A percentile compares a stretch with the other conserved stretches of the same genome.
Conservation (phyloP, 441 rosid genomes). For the Bruguiera hainesii region DNA sequence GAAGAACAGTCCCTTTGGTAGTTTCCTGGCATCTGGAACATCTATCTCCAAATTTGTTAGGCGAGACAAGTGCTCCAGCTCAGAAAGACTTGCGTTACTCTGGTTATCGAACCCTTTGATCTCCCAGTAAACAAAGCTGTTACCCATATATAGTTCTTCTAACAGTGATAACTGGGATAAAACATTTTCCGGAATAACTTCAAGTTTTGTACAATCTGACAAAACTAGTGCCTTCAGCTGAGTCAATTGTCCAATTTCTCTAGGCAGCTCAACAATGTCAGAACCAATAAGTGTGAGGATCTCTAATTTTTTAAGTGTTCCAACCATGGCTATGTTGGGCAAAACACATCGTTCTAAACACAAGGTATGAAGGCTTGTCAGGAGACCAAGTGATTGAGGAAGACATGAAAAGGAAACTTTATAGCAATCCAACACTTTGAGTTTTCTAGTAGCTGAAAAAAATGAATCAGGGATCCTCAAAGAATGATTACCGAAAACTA, state of each 20-base stretch:
- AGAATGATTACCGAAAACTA: accelerated
- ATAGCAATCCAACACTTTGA: constrained; percentile 18
- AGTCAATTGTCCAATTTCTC: constrained; percentile 7
- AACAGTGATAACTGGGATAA: constrained; percentile 12
- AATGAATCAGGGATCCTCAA: background rate
- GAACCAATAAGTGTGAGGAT: background rate
- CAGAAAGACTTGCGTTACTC: no score
- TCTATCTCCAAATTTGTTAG: no score
- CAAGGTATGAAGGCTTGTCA: constrained; percentile 21
- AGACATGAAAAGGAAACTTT: background rate
- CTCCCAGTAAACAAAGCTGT: constrained; percentile 11
- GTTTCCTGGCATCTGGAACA: no score
- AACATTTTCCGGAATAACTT: constrained; percentile 11
- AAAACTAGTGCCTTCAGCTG: constrained; percentile 15
- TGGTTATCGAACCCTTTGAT: background rate
- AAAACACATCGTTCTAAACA: background rate
- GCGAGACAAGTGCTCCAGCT: no score
- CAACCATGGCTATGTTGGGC: constrained; percentile 10
- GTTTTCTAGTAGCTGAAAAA: background rate
- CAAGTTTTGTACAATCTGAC: background rate
- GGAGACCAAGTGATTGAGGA: constrained; percentile 18
- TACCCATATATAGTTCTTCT: constrained; percentile 9
- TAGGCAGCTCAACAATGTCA: constrained; percentile 1
- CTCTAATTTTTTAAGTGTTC: constrained; percentile 20
- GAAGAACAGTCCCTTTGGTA: no score